Evolutionary conservation across 2,329 filamentous ascomycete genomes (phyloP), one percentile per base, ranked within the genome.

Genomic region (Akanthomyces dipterigenus): DNA sequence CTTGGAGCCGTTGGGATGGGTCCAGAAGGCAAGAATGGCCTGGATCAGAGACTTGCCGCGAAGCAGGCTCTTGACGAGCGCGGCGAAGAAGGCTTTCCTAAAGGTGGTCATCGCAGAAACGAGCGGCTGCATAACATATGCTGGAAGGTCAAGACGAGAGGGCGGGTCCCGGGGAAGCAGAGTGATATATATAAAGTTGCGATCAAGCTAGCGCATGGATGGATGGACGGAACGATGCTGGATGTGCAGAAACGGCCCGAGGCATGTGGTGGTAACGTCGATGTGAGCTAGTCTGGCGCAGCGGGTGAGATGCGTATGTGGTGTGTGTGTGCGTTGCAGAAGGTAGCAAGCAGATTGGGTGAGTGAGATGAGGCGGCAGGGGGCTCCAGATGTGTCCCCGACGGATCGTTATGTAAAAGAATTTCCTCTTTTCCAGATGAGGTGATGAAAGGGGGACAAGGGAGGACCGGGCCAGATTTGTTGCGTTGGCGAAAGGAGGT

Each of bases 41-140:
- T 83, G 79, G 63, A 87, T 71, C 64, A 87, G 73, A 55, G 83
- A 83, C 73, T 82, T 86, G 66, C 84, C 84, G 56, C 80, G 78
- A 55, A 85, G 74, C 60, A 87, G 76, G 67, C 82, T 83, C 74
- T 80, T 84, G 70, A 86, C 67, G 59, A 82, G 72, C 63, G 82
- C 83, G 65, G 81, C 76, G 63, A 83, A 67, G 67, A 87, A 73
- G 53, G 78, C 77, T 72, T 80, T 80, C 65, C 78, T 81, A 67
- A 87, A 74, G 55, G 77, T 78, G 70, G 79, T 75, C 83, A 87
- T 87, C 71, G 79, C 77, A 77, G 76, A 76, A 78, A 77, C 74
- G 78, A 84, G 73, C 67, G 78, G 74, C 74, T 75, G 78, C 79
- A 80, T 77, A 73, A 73, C 72, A 77, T 70, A 63, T 64, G 65